A percentile compares a stretch with the other conserved stretches of the same genome.
Conservation (phyloP, 768 basidiomycete species). For the Leccinum arenicola region DNA sequence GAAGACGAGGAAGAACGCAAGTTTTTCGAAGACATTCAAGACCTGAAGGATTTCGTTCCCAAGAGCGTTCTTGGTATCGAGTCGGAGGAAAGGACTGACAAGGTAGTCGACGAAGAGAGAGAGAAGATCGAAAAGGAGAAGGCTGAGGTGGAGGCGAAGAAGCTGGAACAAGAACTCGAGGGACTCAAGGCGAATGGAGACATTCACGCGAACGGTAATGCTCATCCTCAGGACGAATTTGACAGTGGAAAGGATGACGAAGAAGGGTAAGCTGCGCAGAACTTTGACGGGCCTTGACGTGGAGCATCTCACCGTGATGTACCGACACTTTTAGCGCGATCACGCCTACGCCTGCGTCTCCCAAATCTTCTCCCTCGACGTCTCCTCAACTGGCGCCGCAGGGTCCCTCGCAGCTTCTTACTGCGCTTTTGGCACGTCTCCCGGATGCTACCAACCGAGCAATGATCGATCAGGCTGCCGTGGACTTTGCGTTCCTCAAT, state of each 20-base stretch:
- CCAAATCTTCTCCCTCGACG: conserved; percentile 57
- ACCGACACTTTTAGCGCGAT: conserved; percentile 36
- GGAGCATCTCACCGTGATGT: conserved; percentile 37
- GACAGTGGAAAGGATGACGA: conserved; percentile 29
- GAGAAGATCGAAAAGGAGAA: conserved; percentile 54
- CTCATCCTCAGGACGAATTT: conserved; percentile 4
- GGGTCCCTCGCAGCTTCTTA: conserved; percentile 91
- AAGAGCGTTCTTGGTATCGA: conserved; percentile 78
- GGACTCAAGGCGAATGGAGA: conserved; percentile 47
- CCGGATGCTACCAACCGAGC: conserved; percentile 92
- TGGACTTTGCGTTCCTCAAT: conserved; percentile 96
- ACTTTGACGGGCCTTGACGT: not conserved
- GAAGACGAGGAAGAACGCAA: conserved; percentile 95
- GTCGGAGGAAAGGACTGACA: conserved; percentile 37
- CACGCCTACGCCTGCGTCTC: conserved; percentile 69
- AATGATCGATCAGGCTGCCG: conserved; percentile 87
- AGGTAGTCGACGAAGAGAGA: conserved; percentile 41
- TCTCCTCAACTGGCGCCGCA: conserved; percentile 77
- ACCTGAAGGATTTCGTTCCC: conserved; percentile 90
- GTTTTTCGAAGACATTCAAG: conserved; percentile 92
- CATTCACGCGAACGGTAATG: conserved; percentile 19
- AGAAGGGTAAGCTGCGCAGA: conserved; percentile 21
- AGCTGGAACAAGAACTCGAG: conserved; percentile 76
- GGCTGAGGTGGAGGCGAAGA: conserved; percentile 62
- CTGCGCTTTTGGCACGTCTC: conserved; percentile 83